phyloP scores from a whole-genome alignment of 257 asterid species.

The Solanum chmielewskii region DNA sequence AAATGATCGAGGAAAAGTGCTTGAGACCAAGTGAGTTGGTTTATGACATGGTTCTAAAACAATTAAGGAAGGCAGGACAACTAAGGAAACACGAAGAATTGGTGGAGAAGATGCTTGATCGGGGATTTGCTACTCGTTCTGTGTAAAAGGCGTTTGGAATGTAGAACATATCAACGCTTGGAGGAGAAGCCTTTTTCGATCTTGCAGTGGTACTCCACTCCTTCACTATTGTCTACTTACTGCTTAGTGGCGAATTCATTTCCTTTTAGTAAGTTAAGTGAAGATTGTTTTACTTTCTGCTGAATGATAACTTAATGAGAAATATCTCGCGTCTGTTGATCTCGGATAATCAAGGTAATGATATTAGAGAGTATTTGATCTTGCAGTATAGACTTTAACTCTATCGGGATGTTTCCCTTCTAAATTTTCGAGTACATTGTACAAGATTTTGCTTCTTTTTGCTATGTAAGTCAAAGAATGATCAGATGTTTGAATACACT shows the following conservation, averaged over 20 bases:
- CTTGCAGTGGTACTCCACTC: background rate
- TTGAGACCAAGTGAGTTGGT: constrained; percentile 47
- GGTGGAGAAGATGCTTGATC: constrained; percentile 62
- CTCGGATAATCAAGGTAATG: background rate
- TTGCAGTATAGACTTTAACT: background rate
- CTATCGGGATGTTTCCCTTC: background rate
- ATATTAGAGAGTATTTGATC: background rate
- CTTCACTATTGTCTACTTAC: background rate
- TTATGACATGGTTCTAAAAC: constrained; percentile 65
- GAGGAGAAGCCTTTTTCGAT: background rate
- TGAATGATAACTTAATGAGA: background rate
- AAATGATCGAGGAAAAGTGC: constrained; percentile 80
- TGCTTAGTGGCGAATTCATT: background rate
- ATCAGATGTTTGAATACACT: background rate
- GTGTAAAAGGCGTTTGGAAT: background rate
- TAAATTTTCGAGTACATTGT: background rate
- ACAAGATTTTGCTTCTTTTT: background rate
- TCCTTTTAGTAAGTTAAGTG: background rate
- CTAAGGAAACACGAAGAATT: constrained; percentile 83
- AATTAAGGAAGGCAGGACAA: constrained; percentile 74
- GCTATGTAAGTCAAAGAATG: background rate
- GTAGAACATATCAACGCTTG: background rate
- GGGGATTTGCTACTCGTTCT: constrained; percentile 29
- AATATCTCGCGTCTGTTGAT: background rate
- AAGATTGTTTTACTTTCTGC: background rate